Conservation (phyloP, 306 rosid genomes). For the Cicer cuneatum region DNA sequence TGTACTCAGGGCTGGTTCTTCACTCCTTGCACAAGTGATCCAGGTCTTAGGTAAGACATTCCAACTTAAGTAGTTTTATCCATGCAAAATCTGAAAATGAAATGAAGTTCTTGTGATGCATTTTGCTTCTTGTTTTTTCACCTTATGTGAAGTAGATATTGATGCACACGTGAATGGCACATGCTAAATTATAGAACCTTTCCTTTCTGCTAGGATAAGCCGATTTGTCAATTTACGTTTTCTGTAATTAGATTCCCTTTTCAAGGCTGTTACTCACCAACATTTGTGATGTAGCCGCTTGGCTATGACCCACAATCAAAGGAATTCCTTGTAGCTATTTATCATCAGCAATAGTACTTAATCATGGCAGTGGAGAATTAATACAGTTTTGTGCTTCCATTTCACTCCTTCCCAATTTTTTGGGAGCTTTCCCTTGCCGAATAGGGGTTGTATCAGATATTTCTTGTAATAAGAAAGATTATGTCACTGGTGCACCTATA, state of each 20-base stretch:
- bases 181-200: neutral
- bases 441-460: neutral
- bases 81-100: constrained; percentile 22
- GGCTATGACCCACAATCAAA: neutral
- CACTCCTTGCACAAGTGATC: constrained; percentile 88
- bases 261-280: neutral
- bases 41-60: constrained; percentile 79
- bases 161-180: neutral
- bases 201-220: neutral
- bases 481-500: constrained; percentile 4
- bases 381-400: neutral
- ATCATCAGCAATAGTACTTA: too few species aligned
- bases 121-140: constrained; percentile 26
- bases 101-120: constrained; percentile 11
- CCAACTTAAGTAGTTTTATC: constrained; percentile 35
- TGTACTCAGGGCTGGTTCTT: constrained; percentile 98
- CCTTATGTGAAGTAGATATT: neutral
- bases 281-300: neutral
- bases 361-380: neutral
- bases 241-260: neutral
- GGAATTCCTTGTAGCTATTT: neutral
- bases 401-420: neutral
- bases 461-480: constrained; percentile 17
- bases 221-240: neutral
- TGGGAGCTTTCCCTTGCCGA: neutral